These are phyloP conservation scores for Anacardium occidentale DNA, from an alignment of 345 rosid genomes.

Conservation along the genomic window DNA sequence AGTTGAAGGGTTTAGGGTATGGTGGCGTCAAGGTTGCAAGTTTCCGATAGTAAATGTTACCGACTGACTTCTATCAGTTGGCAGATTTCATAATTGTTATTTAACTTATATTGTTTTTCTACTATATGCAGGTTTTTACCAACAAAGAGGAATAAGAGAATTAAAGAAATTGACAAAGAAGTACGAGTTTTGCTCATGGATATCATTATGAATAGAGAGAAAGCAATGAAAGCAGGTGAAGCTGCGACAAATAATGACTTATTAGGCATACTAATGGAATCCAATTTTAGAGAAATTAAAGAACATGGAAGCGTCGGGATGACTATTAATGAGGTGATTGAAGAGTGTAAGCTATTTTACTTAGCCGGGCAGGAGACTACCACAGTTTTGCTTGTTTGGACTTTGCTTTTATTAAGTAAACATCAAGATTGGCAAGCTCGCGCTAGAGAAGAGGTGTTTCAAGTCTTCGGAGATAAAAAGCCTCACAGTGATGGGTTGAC, in stretches of 20 bases:
- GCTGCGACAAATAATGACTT: conserved; percentile 22
- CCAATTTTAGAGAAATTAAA: conserved; percentile 34
- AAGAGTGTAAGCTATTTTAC: conserved; percentile 67
- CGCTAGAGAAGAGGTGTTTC: conserved; percentile 57
- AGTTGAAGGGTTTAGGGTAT: too few species aligned
- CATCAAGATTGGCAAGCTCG: conserved; percentile 59
- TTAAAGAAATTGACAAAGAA: conserved; percentile 33
- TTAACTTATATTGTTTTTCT: background rate
- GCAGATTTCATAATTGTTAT: background rate
- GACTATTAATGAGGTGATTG: conserved; percentile 46
- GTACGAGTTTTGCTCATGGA: conserved; percentile 31
- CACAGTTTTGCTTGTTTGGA: conserved; percentile 53
- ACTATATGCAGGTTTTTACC: conserved; percentile 44
- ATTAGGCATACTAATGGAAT: conserved; percentile 47
- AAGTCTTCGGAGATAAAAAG: conserved; percentile 37
- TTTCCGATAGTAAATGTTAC: too few species aligned
- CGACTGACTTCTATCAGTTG: too few species aligned
- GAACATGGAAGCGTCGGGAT: conserved; percentile 29
- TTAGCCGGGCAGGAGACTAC: conserved; percentile 69
- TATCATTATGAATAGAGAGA: conserved; percentile 36
- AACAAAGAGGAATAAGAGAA: conserved; percentile 41
- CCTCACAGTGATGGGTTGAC: conserved; percentile 30
- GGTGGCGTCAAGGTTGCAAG: too few species aligned
- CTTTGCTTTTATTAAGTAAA: conserved; percentile 45
- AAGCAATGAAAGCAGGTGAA: conserved; percentile 36